Conservation (phyloP, 352 stramenopile species). For the Globisporangium spiculum region DNA sequence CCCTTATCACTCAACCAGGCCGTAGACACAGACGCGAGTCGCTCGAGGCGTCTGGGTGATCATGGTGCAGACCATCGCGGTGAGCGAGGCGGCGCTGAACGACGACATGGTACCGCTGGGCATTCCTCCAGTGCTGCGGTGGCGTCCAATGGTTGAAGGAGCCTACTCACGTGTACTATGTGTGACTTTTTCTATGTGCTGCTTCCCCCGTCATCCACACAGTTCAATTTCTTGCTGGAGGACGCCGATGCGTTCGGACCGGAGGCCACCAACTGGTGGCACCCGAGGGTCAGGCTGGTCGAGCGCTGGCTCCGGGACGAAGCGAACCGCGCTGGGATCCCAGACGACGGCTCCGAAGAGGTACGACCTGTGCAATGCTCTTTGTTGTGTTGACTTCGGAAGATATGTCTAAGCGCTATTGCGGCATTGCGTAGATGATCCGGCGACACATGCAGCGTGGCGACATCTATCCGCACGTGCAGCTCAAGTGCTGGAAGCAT, state of each 20-base stretch:
- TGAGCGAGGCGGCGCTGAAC: constrained; percentile 48
- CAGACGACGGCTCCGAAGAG: constrained; percentile 70
- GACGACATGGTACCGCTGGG: constrained; percentile 41
- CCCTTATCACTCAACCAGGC: background rate
- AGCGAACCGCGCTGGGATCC: constrained; percentile 48
- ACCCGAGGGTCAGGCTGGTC: constrained; percentile 57
- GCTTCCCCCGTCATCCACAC: background rate
- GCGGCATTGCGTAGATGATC: constrained; percentile 44
- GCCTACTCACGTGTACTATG: background rate
- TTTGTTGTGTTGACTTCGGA: background rate
- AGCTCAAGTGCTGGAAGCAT: constrained; percentile 79
- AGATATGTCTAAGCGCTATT: background rate
- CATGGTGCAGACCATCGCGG: constrained; percentile 56
- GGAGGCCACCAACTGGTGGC: constrained; percentile 59
- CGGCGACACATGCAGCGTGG: constrained; percentile 64
- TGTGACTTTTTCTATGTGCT: background rate
- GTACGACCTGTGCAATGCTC: constrained; percentile 19
- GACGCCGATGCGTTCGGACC: constrained; percentile 33
- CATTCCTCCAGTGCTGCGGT: background rate
- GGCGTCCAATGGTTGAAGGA: background rate
- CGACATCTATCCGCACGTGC: constrained; percentile 56
- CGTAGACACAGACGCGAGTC: background rate
- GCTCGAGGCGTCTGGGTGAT: background rate
- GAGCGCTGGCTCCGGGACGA: constrained; percentile 75
- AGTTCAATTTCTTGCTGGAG: constrained; percentile 56